Base-by-base conservation (phyloP, 2,329 filamentous ascomycete genomes). In the Scytalidium sp. region DNA sequence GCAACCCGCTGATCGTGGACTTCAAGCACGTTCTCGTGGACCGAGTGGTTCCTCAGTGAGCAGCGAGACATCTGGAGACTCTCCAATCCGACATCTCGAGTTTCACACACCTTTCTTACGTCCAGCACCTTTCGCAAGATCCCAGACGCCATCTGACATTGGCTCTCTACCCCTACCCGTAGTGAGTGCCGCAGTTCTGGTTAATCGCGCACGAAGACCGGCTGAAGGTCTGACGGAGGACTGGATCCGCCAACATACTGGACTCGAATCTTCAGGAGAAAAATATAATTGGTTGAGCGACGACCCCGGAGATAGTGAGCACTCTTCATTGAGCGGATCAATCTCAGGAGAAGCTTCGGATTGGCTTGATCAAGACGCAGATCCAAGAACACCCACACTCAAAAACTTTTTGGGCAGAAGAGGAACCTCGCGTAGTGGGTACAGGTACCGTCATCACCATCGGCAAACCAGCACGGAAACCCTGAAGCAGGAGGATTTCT, bases 211-310 rank as follows among this genome's bases (percentile, higher is more conserved):
- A 44, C 71, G 83, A 62, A 72, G 83, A 64, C 75, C 79, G 49
- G 72, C 76, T 15, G 74, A 76, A 56, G 83, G 85, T 51, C 78
- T 92, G 47, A 90, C 87, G 0, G 87, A 92, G 67, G 87, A 91
- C 73, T 93, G 89, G 89, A 90, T 94, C 57, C 86, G 88, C 53
- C 87, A 89, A 54, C 90, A 92, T 63, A 84, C 89, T n/a, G 61
- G 85, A n/a, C 80, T 81, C 56, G 82, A 86, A 57, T 78, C 78
- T 56, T 79, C 83, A 58, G 81, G 79, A 25, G 88, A 94, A 65
- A 81, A 83, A 57, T 83, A 82, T 53, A 86, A 90, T 68, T 96
- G 90, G 90, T 78, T 91, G 58, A 95, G 89, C 66, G 90, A 95
- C 78, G 80, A 84, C 54, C 80, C 81, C 20, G 81, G 81, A 64